Evolutionary conservation across 257 asterid genomes (phyloP).

Genomic region (Osmanthus fragrans): DNA sequence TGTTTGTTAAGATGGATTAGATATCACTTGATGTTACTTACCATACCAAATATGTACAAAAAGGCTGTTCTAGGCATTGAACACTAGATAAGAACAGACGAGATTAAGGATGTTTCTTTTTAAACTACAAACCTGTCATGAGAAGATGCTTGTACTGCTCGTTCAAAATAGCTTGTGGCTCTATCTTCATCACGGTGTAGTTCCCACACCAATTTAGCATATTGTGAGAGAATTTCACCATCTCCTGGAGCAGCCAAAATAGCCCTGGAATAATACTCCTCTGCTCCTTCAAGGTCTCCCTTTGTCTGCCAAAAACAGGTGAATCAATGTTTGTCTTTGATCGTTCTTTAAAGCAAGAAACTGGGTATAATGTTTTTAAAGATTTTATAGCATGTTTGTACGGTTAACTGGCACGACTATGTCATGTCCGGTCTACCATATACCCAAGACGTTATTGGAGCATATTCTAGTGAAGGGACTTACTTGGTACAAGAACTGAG

Average conservation of each 20-base stretch:
- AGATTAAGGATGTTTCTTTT: neutral
- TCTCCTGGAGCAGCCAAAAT: constrained; percentile 77
- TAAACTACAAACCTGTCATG: constrained; percentile 49
- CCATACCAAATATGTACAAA: too few relatives aligned
- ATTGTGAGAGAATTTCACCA: constrained; percentile 73
- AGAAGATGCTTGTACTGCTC: constrained; percentile 66
- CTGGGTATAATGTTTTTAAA: neutral
- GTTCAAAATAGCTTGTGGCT: constrained; percentile 57
- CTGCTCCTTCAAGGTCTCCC: constrained; percentile 61
- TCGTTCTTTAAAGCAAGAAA: neutral
- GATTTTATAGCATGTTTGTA: too few relatives aligned
- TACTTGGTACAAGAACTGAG: constrained; percentile 74
- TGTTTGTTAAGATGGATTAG: neutral
- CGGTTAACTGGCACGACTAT: neutral
- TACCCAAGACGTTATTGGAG: neutral
- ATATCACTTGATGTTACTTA: too few relatives aligned
- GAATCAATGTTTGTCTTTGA: neutral
- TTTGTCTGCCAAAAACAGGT: constrained; percentile 41
- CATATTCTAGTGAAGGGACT: constrained; percentile 11
- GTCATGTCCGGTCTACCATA: neutral
- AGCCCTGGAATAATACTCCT: constrained; percentile 80
- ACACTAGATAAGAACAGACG: neutral
- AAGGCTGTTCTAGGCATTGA: neutral
- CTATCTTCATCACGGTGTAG: constrained; percentile 58
- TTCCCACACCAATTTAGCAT: constrained; percentile 76